phyloP scores from a whole-genome alignment of 331 rosid species.

The Saraca asoca region DNA sequence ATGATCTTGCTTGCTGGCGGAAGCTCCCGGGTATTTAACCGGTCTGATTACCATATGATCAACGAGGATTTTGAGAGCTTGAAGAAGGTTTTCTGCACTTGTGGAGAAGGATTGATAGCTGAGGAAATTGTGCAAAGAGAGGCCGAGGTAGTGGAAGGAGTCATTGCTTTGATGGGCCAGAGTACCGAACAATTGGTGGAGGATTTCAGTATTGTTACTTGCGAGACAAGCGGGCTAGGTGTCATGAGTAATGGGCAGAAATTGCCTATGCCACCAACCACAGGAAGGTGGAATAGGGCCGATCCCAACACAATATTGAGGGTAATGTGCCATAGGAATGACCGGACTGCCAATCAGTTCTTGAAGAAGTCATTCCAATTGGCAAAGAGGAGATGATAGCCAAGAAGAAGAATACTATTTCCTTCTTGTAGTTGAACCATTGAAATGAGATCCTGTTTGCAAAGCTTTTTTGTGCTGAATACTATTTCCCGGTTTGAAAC shows the following conservation, averaged over 20 bases:
- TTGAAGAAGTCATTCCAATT: slow-evolving; percentile 83
- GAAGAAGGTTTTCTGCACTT: slow-evolving; percentile 62
- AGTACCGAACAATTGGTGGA: slow-evolving; percentile 76
- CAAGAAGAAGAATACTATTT: not conserved
- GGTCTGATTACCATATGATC: slow-evolving; percentile 62
- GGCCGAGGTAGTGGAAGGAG: slow-evolving; percentile 74
- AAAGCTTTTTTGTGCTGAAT: no score
- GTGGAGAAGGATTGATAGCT: slow-evolving; percentile 79
- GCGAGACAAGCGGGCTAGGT: slow-evolving; percentile 79
- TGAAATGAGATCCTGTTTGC: no score
- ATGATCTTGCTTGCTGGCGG: slow-evolving; percentile 96
- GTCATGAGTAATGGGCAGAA: slow-evolving; percentile 60
- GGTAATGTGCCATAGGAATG: slow-evolving; percentile 82
- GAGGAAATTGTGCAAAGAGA: slow-evolving; percentile 76
- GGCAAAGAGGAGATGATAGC: slow-evolving; percentile 66
- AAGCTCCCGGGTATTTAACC: slow-evolving; percentile 55
- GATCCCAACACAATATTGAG: slow-evolving; percentile 91
- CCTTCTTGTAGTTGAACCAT: no score
- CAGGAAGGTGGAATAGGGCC: slow-evolving; percentile 81
- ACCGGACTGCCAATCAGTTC: slow-evolving; percentile 66
- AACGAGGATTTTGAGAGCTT: slow-evolving; percentile 77
- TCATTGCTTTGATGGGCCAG: slow-evolving; percentile 67
- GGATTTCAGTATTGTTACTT: slow-evolving; percentile 72
- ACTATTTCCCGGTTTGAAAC: no score
- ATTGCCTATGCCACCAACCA: slow-evolving; percentile 88